Conservation (phyloP, 305 asterid species). For the Petunia hybrid region DNA sequence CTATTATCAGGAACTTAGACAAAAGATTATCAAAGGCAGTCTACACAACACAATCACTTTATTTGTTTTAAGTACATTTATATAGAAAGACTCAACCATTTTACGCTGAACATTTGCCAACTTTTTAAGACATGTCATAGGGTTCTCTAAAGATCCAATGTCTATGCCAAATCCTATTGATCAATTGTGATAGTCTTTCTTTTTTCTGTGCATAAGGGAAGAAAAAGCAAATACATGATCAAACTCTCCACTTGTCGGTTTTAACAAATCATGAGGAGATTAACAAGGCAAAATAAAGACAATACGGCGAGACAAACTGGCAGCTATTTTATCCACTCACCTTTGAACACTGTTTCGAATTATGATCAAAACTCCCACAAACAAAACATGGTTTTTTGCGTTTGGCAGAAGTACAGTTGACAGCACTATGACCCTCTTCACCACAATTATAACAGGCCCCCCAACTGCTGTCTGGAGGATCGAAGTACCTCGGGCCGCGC, state of each 20-base stretch:
- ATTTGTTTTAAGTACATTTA: background rate
- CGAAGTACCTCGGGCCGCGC: slow-evolving; percentile 99
- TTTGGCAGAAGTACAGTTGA: slow-evolving; percentile 81
- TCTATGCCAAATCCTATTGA: background rate
- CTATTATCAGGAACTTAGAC: background rate
- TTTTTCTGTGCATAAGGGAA: too few relatives aligned
- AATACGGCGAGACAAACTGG: background rate
- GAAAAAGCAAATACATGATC: background rate
- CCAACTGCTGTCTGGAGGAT: slow-evolving; percentile 94
- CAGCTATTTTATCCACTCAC: slow-evolving; percentile 48
- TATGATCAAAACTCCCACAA: slow-evolving; percentile 91
- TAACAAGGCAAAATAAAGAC: background rate
- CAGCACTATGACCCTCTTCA: slow-evolving; percentile 84
- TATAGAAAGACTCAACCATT: background rate
- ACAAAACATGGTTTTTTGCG: slow-evolving; percentile 95
- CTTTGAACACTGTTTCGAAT: slow-evolving; percentile 79
- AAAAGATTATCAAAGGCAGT: background rate
- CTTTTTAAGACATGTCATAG: background rate
- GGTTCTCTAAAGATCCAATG: background rate
- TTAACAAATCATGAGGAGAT: background rate
- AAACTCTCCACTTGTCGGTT: background rate
- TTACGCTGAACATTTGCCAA: background rate
- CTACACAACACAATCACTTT: slow-evolving; percentile 2
- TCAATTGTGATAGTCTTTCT: background rate
- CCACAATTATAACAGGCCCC: slow-evolving; percentile 97